These are phyloP conservation scores for Colletotrichum brevisporum DNA, from an alignment of 2,329 filamentous ascomycete genomes.

Conservation along the genomic window DNA sequence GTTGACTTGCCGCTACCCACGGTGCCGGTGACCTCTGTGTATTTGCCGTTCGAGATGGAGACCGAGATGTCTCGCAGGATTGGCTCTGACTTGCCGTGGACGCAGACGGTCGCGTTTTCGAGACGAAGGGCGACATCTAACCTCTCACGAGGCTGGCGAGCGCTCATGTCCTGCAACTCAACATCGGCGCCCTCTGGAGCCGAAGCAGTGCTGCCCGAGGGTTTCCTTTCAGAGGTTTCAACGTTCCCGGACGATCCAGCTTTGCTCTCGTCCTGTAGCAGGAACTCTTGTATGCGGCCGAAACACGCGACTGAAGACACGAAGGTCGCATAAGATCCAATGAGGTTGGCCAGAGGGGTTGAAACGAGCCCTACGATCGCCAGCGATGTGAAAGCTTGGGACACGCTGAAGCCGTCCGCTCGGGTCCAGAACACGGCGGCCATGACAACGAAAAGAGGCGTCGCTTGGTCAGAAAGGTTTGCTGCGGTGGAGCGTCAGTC, in stretches of 20 bases:
- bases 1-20: slow-evolving; percentile 42
- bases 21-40: slow-evolving; percentile 18
- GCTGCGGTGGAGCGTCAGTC: slow-evolving; percentile 8
- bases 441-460: slow-evolving; percentile 24
- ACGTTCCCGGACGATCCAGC: not conserved
- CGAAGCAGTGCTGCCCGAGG: no score
- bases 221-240: no score
- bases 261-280: slow-evolving; percentile 26
- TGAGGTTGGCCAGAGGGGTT: slow-evolving; percentile 40
- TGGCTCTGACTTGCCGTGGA: slow-evolving; percentile 19
- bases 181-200: no score
- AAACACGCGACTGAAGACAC: slow-evolving; percentile 34
- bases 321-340: slow-evolving; percentile 35
- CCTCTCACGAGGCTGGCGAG: no score
- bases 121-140: no score
- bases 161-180: no score
- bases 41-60: slow-evolving; percentile 13
- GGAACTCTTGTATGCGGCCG: slow-evolving; percentile 42
- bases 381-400: slow-evolving; percentile 43
- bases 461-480: slow-evolving; percentile 25
- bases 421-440: slow-evolving; percentile 30
- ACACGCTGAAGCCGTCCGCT: slow-evolving; percentile 36
- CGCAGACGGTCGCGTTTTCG: not conserved
- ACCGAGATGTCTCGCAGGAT: slow-evolving; percentile 20
- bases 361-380: slow-evolving; percentile 43